Conservation (phyloP, 345 rosid genomes). For the Schrenkiella parvula region DNA sequence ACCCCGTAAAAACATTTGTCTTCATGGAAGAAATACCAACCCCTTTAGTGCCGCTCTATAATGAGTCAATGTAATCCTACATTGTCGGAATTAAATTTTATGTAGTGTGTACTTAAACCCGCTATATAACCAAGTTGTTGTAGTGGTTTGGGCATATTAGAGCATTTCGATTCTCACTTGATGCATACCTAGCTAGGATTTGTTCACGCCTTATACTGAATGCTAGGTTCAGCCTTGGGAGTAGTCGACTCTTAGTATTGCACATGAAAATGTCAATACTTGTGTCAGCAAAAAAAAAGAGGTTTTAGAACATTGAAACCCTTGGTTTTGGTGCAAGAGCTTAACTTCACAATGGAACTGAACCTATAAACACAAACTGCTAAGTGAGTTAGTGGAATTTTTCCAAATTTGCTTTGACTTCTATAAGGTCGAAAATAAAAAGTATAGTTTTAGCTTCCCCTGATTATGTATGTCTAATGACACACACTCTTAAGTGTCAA, state of each 20-base stretch:
- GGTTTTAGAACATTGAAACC: background rate
- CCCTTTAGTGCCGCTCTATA: background rate
- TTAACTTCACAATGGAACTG: background rate
- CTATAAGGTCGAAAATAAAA: background rate
- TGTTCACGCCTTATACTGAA: background rate
- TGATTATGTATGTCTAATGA: too few species aligned
- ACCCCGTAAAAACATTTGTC: background rate
- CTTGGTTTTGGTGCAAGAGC: slow-evolving; percentile 5
- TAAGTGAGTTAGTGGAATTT: background rate
- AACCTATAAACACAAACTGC: background rate
- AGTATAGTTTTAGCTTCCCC: too few species aligned
- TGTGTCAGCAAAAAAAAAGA: background rate
- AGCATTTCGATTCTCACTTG: background rate
- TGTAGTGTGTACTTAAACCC: background rate
- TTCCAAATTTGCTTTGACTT: background rate
- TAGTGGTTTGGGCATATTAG: background rate
- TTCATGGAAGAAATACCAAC: background rate
- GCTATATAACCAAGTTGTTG: background rate
- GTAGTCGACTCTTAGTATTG: background rate
- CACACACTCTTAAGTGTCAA: background rate
- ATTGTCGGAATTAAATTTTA: background rate
- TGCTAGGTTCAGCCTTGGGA: background rate
- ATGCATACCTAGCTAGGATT: background rate
- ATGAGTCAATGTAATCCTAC: background rate
- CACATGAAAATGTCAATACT: background rate